Percentiles rank a stretch among this genome's conserved stretches.
phyloP scores from a whole-genome alignment of 139 green algal genomes.

The Microglena sp. region DNA sequence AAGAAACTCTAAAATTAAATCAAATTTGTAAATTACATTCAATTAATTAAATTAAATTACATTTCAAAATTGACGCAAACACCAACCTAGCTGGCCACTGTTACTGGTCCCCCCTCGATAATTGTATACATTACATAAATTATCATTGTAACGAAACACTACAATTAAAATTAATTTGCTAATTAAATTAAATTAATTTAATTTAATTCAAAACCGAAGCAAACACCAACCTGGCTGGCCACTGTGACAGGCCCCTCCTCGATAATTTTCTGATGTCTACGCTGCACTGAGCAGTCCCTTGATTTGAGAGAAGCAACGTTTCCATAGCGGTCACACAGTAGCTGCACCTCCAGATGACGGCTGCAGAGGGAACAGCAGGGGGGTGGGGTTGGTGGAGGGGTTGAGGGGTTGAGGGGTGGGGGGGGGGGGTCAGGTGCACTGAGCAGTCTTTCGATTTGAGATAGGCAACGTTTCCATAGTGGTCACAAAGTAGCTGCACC shows the following conservation, averaged over 20 bases:
- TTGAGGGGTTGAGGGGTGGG: not conserved
- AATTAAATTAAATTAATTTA: too few species aligned
- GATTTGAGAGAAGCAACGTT: constrained; percentile 72
- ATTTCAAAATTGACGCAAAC: too few species aligned
- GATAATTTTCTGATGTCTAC: constrained; percentile 97
- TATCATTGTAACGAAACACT: too few species aligned
- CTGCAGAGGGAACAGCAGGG: constrained; percentile 8
- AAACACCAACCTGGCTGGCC: constrained; percentile 44
- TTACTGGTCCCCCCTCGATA: too few species aligned
- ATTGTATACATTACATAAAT: too few species aligned
- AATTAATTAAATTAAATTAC: too few species aligned
- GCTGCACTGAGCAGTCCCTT: constrained; percentile 91
- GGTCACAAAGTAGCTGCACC: constrained; percentile 89
- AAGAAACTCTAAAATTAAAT: too few species aligned
- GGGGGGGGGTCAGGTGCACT: not conserved
- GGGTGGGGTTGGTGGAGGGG: not conserved
- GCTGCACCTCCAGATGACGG: constrained; percentile 89
- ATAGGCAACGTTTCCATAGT: constrained; percentile 15
- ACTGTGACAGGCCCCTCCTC: constrained; percentile 86
- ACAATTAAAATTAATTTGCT: too few species aligned
- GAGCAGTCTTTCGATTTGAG: constrained; percentile 9
- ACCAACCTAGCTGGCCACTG: constrained; percentile 35
- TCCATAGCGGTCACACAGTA: constrained; percentile 81
- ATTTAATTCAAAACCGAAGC: too few species aligned
- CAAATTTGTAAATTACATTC: too few species aligned